phyloP scores from a whole-genome alignment of 768 basidiomycete genomes.

The Cystobasidium tubakii region DNA sequence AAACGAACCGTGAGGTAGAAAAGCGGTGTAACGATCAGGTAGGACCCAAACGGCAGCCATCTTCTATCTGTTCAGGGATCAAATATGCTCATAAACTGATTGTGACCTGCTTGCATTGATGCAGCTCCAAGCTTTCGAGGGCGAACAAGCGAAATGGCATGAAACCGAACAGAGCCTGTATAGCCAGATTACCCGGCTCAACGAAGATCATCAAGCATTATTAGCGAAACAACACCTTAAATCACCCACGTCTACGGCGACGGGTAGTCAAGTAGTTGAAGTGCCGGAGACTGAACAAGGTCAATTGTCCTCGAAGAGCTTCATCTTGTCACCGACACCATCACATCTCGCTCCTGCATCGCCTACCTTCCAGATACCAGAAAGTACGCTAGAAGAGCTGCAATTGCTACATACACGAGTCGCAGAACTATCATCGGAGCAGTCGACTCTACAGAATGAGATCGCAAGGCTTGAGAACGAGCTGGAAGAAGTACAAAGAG shows the following conservation, averaged over 20 bases:
- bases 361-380: constrained; percentile 40
- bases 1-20: neutral
- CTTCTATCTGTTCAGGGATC: no score
- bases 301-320: constrained; percentile 9
- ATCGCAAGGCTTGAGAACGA: constrained; percentile 77
- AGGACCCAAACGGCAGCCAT: neutral
- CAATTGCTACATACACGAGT: constrained; percentile 31
- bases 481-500: constrained; percentile 74
- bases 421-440: constrained; percentile 59
- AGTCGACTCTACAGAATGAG: constrained; percentile 72
- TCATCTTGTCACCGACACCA: constrained; percentile 48
- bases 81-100: no score
- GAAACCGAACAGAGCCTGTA: constrained; percentile 91
- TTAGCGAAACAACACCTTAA: neutral
- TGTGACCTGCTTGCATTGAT: neutral
- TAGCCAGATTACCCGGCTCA: constrained; percentile 75
- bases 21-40: constrained; percentile 25
- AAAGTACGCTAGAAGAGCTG: constrained; percentile 42
- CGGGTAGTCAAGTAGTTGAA: neutral
- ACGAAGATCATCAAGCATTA: constrained; percentile 57
- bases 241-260: neutral
- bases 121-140: constrained; percentile 82
- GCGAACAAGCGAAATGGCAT: constrained; percentile 84
- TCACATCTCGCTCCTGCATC: constrained; percentile 36
- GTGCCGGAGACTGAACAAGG: neutral